These are phyloP conservation scores for Boletus coccyginus DNA, from an alignment of 768 basidiomycete species.

Conservation along the genomic window DNA sequence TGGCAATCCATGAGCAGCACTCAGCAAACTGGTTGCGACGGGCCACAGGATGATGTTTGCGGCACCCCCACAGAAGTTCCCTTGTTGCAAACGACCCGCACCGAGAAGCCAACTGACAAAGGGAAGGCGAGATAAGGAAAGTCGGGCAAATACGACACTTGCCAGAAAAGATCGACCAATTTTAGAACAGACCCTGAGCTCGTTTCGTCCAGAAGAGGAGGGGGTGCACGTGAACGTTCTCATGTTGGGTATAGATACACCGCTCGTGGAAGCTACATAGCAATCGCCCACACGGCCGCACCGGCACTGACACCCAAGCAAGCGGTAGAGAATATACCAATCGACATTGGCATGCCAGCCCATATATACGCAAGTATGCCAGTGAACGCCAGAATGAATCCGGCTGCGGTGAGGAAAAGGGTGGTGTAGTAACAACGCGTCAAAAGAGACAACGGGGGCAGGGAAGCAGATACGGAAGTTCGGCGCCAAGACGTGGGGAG, in stretches of 20 bases:
- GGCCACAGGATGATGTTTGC: not conserved
- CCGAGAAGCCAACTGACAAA: not conserved
- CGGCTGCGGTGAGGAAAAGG: slow-evolving; percentile 21
- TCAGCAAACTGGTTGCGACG: not conserved
- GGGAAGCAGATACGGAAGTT: not conserved
- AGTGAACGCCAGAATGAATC: slow-evolving; percentile 25
- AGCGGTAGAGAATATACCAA: slow-evolving; percentile 28
- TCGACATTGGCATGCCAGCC: slow-evolving; percentile 19
- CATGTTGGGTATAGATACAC: not conserved
- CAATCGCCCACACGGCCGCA: slow-evolving; percentile 26
- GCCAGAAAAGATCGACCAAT: slow-evolving; percentile 1
- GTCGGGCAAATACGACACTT: slow-evolving; percentile 8
- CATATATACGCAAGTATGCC: slow-evolving; percentile 29
- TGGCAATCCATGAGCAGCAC: not conserved
- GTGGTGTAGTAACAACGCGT: slow-evolving; percentile 27
- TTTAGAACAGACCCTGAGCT: not conserved
- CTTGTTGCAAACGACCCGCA: not conserved
- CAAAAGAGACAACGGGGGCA: slow-evolving; percentile 20
- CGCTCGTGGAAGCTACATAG: slow-evolving; percentile 5
- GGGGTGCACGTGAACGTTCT: not conserved
- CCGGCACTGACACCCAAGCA: slow-evolving; percentile 23
- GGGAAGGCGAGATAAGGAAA: slow-evolving; percentile 7
- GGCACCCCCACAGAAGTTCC: not conserved
- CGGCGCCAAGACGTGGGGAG: not conserved
- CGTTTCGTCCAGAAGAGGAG: too few relatives aligned